Percentiles rank a stretch among this genome's conserved stretches.
Evolutionary conservation across 306 rosid species (phyloP).

Genomic region (Alnus glutinosa): DNA sequence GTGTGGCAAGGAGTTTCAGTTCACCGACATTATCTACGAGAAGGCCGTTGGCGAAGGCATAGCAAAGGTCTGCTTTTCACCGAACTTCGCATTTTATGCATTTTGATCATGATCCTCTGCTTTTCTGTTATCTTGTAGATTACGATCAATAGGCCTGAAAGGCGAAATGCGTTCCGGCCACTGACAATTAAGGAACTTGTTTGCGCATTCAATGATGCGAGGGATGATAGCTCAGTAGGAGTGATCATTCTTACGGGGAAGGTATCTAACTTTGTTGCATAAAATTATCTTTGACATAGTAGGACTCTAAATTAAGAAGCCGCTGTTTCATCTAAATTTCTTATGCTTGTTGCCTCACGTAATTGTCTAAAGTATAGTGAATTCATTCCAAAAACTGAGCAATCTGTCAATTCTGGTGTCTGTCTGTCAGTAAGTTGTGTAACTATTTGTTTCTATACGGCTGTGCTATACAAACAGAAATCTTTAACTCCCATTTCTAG

Average conservation of each 20-base stretch:
- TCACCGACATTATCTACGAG: conserved; percentile 74
- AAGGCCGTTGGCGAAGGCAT: conserved; percentile 80
- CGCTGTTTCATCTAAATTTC: neutral
- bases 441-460: neutral
- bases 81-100: neutral
- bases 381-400: neutral
- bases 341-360: neutral
- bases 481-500: neutral
- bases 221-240: conserved; percentile 76
- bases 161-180: conserved; percentile 83
- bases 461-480: neutral
- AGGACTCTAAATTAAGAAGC: neutral
- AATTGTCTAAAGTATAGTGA: neutral
- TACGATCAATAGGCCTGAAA: conserved; percentile 71
- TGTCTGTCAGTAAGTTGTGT: neutral
- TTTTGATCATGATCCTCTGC: neutral
- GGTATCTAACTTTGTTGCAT: conserved; percentile 31
- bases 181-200: conserved; percentile 78
- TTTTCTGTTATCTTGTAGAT: conserved; percentile 44
- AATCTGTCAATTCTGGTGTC: neutral
- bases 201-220: conserved; percentile 73
- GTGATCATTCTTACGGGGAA: conserved; percentile 78
- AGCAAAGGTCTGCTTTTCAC: conserved; percentile 54
- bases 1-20: conserved; percentile 40
- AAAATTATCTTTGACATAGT: neutral